Evolutionary conservation across 441 rosid genomes (phyloP).

Genomic region (Euphorbia schlechtendalii): DNA sequence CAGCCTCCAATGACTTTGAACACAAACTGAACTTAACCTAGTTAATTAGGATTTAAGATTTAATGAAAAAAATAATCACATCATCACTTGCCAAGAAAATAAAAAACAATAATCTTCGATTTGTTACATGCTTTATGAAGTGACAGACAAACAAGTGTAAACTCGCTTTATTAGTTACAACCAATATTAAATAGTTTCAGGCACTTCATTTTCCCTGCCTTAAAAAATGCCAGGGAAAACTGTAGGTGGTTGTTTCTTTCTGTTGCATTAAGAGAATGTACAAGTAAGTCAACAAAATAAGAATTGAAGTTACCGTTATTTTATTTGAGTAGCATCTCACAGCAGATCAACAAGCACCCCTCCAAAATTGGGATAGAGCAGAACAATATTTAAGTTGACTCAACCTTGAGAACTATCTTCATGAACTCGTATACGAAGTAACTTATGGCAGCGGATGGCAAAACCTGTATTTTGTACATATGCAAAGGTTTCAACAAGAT

Average conservation of each 20-base stretch:
- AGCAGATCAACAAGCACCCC: neutral
- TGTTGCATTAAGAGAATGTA: neutral
- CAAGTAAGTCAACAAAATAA: neutral
- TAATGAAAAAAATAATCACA: neutral
- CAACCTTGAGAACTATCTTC: constrained; percentile 80
- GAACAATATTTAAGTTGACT: constrained; percentile 34
- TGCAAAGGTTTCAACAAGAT: neutral
- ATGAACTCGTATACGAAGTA: constrained; percentile 76
- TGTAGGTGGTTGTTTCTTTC: neutral
- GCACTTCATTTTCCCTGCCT: neutral
- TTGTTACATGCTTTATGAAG: neutral
- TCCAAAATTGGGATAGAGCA: neutral
- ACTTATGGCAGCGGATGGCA: constrained; percentile 90
- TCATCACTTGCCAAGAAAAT: neutral
- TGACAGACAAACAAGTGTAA: neutral
- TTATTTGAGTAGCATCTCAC: neutral
- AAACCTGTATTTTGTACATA: constrained; percentile 41
- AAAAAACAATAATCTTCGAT: neutral
- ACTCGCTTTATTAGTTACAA: neutral
- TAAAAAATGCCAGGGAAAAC: constrained; percentile 6
- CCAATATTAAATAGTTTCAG: neutral
- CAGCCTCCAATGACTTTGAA: neutral
- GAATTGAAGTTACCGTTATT: neutral
- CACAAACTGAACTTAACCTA: neutral
- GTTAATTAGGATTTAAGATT: too few species aligned